Evolutionary conservation across 495 filamentous ascomycete genomes (phyloP), one percentile per base, ranked within the genome.

Genomic region (Aeminium ludgeri): DNA sequence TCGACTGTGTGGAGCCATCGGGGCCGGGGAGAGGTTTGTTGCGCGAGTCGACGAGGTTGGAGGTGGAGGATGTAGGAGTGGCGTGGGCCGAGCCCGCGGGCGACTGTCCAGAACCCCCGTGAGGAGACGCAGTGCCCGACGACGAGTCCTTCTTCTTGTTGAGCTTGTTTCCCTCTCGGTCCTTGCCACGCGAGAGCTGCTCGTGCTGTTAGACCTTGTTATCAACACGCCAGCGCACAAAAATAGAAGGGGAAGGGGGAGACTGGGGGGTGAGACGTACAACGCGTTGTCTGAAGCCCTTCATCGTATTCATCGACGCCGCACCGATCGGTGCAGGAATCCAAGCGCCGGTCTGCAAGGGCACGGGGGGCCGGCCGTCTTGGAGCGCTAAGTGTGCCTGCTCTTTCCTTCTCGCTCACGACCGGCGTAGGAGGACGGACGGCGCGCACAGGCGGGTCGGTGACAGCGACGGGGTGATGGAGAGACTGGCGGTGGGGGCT

Each of bases 251-350:
- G 34, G 48, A 44, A 38, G 27, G 44, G 44, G 51, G 48, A 39
- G 41, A 34, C 40, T 20, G 51, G 19, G 44, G 51, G 45, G 40
- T 42, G 54, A 54, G 48, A 80, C 87, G 70, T 70, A 93, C 87
- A 67, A 96, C 91, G 80, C 81, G 80, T 68, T 92, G 84, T 66
- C 89, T 80, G 64, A 97, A 93, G 57, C 83, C 78, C 68, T 94
- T 95, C 89, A 97, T 96, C 36, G 34, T 46, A 34, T 19, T 25
- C 23, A 25, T 25, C 23, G 23, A 25, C 23, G 23, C 23, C 23
- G 23, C 10, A 12, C 11, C 11, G n/a, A 17, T 36, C 12, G 10
- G 20, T 12, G 11, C 32, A 16, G 10, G 19, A 34, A 34, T 29
- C 39, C 17, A 34, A 10, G 10, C 42, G 39, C 34, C 30, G 36